phyloP scores from a whole-genome alignment of 164 flowering plant genomes.

The Cinnamomum chago region DNA sequence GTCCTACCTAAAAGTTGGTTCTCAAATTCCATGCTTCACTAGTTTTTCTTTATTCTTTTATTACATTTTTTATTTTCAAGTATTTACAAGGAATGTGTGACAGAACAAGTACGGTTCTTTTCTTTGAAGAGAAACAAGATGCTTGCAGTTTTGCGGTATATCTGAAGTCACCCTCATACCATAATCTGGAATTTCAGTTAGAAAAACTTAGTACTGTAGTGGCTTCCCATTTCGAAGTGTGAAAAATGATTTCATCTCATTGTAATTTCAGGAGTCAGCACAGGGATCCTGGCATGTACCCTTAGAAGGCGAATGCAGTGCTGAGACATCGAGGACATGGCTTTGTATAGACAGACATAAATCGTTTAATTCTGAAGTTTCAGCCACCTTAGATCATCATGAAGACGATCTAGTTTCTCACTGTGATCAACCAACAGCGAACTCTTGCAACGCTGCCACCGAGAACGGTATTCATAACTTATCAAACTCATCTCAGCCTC shows the following conservation, averaged over 20 bases:
- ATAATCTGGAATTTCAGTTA: background rate
- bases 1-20: too few species aligned
- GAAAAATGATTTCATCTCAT: background rate
- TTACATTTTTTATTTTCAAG: too few species aligned
- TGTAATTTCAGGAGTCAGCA: constrained; percentile 58
- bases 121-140: background rate
- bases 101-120: too few species aligned
- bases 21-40: too few species aligned
- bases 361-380: constrained; percentile 12
- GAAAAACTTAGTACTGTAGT: background rate
- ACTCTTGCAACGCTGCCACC: background rate
- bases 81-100: background rate
- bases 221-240: background rate
- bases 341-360: constrained; percentile 52
- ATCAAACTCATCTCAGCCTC: constrained; percentile 3
- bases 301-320: constrained; percentile 27
- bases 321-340: constrained; percentile 51
- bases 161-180: background rate
- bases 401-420: background rate
- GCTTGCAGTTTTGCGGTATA: background rate
- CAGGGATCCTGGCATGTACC: constrained; percentile 88
- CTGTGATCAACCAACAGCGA: background rate
- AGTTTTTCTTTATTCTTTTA: too few species aligned
- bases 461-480: background rate
- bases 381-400: constrained; percentile 2